These are phyloP conservation scores for Ophiocordyceps polyrhachis-furcata DNA, from an alignment of 2,329 filamentous ascomycete species.

Conservation along the genomic window DNA sequence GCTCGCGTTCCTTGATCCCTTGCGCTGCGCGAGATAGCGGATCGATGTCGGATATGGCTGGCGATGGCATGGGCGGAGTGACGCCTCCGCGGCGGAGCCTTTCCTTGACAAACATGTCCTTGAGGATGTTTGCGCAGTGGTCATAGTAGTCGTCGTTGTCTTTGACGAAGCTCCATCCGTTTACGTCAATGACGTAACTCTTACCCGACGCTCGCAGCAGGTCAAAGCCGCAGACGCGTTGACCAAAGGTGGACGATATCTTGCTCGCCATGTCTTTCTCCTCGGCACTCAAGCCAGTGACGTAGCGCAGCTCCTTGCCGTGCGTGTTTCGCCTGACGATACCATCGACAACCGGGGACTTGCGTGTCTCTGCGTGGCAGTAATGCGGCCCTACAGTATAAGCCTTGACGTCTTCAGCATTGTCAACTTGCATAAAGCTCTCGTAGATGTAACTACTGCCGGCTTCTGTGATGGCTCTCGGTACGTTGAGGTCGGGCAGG, in stretches of 20 bases:
- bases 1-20: slow-evolving; percentile 21
- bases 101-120: slow-evolving; percentile 73
- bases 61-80: slow-evolving; percentile 32
- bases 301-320: slow-evolving; percentile 90
- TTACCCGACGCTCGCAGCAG: slow-evolving; percentile 71
- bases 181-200: slow-evolving; percentile 97
- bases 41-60: slow-evolving; percentile 24
- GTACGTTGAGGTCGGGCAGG: slow-evolving; percentile 55
- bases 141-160: slow-evolving; percentile 99
- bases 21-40: slow-evolving; percentile 16
- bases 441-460: slow-evolving; percentile 87
- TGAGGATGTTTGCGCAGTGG: slow-evolving; percentile 68
- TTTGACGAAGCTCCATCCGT: slow-evolving; percentile 99
- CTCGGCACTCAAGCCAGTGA: slow-evolving; percentile 63
- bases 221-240: slow-evolving; percentile 91
- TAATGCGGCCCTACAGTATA: slow-evolving; percentile 89
- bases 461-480: slow-evolving; percentile 65
- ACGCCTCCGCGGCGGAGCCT: slow-evolving; percentile 45
- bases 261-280: slow-evolving; percentile 76
- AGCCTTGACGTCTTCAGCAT: slow-evolving; percentile 94
- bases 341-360: slow-evolving; percentile 92
- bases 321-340: slow-evolving; percentile 91
- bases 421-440: slow-evolving; percentile 90
- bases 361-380: slow-evolving; percentile 92
- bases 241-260: slow-evolving; percentile 82